Evolutionary conservation across 192 early-diverging fungal species (phyloP).

Genomic region (Spizellomyces punctatus): DNA sequence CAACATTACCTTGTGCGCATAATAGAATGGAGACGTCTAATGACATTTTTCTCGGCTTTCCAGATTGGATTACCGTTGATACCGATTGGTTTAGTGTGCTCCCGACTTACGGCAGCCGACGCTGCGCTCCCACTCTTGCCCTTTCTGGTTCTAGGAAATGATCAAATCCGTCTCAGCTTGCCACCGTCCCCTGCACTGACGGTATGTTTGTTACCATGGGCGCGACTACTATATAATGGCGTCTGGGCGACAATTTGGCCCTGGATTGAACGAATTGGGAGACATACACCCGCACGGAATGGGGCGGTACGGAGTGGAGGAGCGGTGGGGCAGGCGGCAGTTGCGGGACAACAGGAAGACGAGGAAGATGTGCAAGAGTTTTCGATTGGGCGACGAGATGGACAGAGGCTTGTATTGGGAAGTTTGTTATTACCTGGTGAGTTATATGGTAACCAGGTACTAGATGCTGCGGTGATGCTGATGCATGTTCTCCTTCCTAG

Average conservation of each 20-base stretch:
- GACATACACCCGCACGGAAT: background rate
- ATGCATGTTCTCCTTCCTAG: background rate
- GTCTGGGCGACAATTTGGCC: conserved; percentile 9
- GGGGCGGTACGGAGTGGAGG: background rate
- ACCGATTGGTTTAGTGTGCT: conserved; percentile 39
- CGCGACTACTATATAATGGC: conserved; percentile 20
- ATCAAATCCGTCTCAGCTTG: conserved; percentile 32
- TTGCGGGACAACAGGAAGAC: background rate
- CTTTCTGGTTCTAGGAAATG: conserved; percentile 36
- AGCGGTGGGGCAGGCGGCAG: background rate
- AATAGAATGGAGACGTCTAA: background rate
- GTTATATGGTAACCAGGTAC: background rate
- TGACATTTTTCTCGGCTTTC: background rate
- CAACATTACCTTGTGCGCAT: too few species aligned
- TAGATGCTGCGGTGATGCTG: background rate
- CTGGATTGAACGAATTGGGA: background rate
- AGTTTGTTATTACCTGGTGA: conserved; percentile 27
- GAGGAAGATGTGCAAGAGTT: conserved; percentile 19
- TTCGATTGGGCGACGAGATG: conserved; percentile 9
- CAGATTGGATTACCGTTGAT: conserved; percentile 43
- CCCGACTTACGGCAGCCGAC: conserved; percentile 33
- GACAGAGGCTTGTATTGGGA: conserved; percentile 30
- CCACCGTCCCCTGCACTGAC: conserved; percentile 43
- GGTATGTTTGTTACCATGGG: conserved; percentile 45
- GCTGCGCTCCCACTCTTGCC: conserved; percentile 42